Conservation (phyloP, 345 rosid genomes). For the Bruguiera gymnorhiza region DNA sequence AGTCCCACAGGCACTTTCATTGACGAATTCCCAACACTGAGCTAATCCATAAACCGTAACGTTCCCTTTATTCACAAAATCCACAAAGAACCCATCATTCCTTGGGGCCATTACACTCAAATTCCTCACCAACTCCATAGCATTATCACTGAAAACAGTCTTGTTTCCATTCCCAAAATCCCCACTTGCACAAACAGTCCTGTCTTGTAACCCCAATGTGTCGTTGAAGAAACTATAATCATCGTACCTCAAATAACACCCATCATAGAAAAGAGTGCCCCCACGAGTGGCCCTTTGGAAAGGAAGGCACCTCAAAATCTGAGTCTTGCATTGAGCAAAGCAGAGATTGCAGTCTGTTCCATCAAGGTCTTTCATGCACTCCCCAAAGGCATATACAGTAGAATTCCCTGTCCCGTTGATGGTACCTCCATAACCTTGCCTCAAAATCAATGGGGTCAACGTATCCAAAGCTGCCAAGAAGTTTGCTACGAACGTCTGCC, state of each 20-base stretch:
- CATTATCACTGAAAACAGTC: slow-evolving; percentile 47
- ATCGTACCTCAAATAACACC: slow-evolving; percentile 75
- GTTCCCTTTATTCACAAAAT: slow-evolving; percentile 47
- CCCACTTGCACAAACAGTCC: slow-evolving; percentile 40
- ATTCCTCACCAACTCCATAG: slow-evolving; percentile 46
- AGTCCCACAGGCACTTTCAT: slow-evolving; percentile 40
- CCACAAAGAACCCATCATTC: slow-evolving; percentile 61
- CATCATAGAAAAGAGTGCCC: slow-evolving; percentile 69
- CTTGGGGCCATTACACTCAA: slow-evolving; percentile 49
- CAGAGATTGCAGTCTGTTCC: slow-evolving; percentile 68
- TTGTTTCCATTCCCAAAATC: slow-evolving; percentile 45
- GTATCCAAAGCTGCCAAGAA: slow-evolving; percentile 56
- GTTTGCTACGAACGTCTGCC: slow-evolving; percentile 39
- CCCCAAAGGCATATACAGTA: slow-evolving; percentile 67
- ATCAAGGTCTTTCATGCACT: slow-evolving; percentile 78
- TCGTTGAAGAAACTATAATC: slow-evolving; percentile 68
- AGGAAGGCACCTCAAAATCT: slow-evolving; percentile 64
- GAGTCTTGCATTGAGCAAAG: slow-evolving; percentile 71
- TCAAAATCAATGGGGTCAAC: slow-evolving; percentile 37
- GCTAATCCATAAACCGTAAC: slow-evolving; percentile 75
- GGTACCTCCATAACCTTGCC: slow-evolving; percentile 42
- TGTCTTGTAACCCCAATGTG: slow-evolving; percentile 34
- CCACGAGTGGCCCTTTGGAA: slow-evolving; percentile 67
- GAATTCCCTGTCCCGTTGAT: slow-evolving; percentile 40
- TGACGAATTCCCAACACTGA: slow-evolving; percentile 77